Evolutionary conservation across 257 asterid genomes (phyloP).

Genomic region (Cynanchum wilfordii): DNA sequence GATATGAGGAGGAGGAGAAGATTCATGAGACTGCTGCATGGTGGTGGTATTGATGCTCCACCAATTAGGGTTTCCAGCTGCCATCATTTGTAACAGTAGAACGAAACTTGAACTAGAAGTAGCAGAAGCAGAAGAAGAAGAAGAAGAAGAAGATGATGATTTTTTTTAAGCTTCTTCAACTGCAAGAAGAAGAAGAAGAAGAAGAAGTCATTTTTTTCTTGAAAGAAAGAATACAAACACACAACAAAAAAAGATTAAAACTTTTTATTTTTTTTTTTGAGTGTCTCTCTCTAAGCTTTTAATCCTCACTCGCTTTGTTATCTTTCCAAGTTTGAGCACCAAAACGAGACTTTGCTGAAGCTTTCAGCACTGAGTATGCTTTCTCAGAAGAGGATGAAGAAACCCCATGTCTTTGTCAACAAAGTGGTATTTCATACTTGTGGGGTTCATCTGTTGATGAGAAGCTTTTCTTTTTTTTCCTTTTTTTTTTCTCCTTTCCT

Average conservation of each 20-base stretch:
- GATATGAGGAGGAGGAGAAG: background rate
- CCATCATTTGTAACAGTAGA: slow-evolving; percentile 50
- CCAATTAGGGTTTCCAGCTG: slow-evolving; percentile 89
- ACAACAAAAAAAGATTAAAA: no score
- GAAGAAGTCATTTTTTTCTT: no score
- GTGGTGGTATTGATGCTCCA: slow-evolving; percentile 47
- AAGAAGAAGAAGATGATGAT: no score
- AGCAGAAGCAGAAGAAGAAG: background rate
- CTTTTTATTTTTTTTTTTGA: no score
- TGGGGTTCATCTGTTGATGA: slow-evolving; percentile 22
- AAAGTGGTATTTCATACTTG: slow-evolving; percentile 37
- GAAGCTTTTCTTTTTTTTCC: slow-evolving; percentile 11
- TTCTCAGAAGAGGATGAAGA: slow-evolving; percentile 30
- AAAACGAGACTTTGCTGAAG: slow-evolving; percentile 37
- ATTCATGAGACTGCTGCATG: no score
- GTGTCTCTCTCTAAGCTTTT: background rate
- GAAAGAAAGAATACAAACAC: no score
- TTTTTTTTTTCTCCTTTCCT: background rate
- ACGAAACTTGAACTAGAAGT: background rate
- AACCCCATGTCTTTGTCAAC: slow-evolving; percentile 32
- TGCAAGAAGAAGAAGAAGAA: no score
- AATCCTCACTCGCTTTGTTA: slow-evolving; percentile 32
- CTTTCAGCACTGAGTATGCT: slow-evolving; percentile 34
- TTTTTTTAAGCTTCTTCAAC: background rate
- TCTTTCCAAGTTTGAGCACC: slow-evolving; percentile 34